phyloP scores from a whole-genome alignment of 2,329 filamentous ascomycete species.

The Sporothrix euskadiensis region DNA sequence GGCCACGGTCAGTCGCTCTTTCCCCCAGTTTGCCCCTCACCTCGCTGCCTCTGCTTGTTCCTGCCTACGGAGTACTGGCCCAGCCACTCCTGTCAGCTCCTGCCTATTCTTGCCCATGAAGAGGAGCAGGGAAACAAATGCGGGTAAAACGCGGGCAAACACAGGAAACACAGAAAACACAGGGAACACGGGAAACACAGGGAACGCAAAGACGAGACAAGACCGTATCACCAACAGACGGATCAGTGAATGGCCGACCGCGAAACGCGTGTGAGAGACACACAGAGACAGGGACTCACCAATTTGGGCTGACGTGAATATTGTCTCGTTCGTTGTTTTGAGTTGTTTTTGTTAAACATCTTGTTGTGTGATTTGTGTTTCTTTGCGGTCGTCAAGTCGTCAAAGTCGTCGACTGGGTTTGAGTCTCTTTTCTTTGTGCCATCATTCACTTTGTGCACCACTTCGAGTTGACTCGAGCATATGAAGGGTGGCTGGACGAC shows the following conservation, averaged over 20 bases:
- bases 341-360: not conserved
- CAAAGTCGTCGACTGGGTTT: not conserved
- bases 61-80: not conserved
- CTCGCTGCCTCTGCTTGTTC: not conserved
- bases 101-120: not conserved
- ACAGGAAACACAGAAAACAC: too few relatives aligned
- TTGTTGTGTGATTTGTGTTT: not conserved
- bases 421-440: not conserved
- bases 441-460: not conserved
- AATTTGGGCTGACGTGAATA: constrained; percentile 3
- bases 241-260: constrained; percentile 11
- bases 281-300: too few relatives aligned
- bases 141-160: too few relatives aligned
- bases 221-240: not conserved
- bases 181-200: not conserved
- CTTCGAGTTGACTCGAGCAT: not conserved
- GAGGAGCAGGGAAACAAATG: not conserved
- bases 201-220: constrained; percentile 8
- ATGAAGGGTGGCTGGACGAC: not conserved
- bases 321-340: not conserved
- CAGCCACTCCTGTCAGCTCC: not conserved
- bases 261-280: not conserved
- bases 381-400: not conserved
- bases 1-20: not conserved
- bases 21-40: constrained; percentile 2